Evolutionary conservation across 805 yeast species (phyloP).

Genomic region (Kluyveromyces lactis): DNA sequence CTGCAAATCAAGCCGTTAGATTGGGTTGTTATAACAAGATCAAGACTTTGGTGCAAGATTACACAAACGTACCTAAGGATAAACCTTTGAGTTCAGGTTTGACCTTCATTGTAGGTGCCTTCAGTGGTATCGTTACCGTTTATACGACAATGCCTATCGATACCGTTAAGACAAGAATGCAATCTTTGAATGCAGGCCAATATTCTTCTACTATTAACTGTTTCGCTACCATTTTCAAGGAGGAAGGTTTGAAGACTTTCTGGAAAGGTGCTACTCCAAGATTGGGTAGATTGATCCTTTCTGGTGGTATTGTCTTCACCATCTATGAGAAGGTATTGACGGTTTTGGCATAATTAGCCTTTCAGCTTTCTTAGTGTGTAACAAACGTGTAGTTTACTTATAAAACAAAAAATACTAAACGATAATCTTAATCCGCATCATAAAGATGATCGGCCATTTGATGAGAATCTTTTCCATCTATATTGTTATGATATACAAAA

Average conservation of each 20-base stretch:
- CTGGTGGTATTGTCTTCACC: slow-evolving; percentile 97
- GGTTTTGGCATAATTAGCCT: slow-evolving; percentile 23
- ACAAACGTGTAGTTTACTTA: not conserved
- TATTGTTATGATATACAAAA: no score
- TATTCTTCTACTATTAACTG: slow-evolving; percentile 77
- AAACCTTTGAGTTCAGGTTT: slow-evolving; percentile 69
- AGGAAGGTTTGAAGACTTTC: slow-evolving; percentile 84
- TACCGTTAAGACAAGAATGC: slow-evolving; percentile 96
- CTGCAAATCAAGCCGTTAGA: slow-evolving; percentile 91
- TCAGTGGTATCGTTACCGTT: slow-evolving; percentile 84
- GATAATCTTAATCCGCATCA: not conserved
- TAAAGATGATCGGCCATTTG: no score
- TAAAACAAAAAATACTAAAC: not conserved
- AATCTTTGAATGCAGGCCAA: slow-evolving; percentile 70
- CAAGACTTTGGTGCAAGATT: slow-evolving; percentile 68
- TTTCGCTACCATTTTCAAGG: slow-evolving; percentile 66
- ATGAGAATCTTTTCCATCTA: no score
- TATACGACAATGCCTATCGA: slow-evolving; percentile 94
- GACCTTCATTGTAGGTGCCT: slow-evolving; percentile 84
- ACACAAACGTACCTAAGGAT: slow-evolving; percentile 54
- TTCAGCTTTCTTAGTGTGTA: no score
- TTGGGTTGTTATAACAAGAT: slow-evolving; percentile 88
- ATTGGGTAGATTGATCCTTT: slow-evolving; percentile 79
- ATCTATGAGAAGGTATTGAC: slow-evolving; percentile 84
- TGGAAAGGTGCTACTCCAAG: slow-evolving; percentile 99